Conservation (phyloP, 805 yeast genomes). For the Saturnispora mendoncae region DNA sequence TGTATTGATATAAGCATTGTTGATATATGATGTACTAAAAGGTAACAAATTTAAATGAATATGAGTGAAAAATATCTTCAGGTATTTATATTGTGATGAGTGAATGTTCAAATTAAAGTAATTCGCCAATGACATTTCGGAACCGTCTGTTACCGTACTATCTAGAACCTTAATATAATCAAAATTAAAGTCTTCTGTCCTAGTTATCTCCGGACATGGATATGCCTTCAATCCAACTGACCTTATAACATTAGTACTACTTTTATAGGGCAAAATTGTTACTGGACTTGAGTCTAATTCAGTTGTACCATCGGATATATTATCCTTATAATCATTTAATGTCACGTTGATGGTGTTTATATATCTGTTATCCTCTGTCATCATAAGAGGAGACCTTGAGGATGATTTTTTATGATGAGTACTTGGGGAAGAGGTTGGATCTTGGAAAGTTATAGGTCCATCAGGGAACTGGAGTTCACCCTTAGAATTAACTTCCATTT, state of each 20-base stretch:
- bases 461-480: slow-evolving; percentile 7
- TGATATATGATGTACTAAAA: slow-evolving; percentile 28
- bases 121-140: slow-evolving; percentile 22
- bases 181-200: slow-evolving; percentile 8
- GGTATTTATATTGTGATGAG: slow-evolving; percentile 28
- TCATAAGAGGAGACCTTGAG: background rate
- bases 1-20: slow-evolving; percentile 27
- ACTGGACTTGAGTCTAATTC: background rate
- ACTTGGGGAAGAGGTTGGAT: background rate
- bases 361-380: slow-evolving; percentile 1
- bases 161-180: slow-evolving; percentile 26
- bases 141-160: slow-evolving; percentile 22
- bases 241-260: slow-evolving; percentile 8
- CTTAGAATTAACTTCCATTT: slow-evolving; percentile 9
- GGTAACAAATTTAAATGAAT: slow-evolving; percentile 29
- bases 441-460: background rate
- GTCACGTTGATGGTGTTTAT: slow-evolving; percentile 7
- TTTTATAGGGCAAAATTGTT: slow-evolving; percentile 3
- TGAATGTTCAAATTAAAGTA: slow-evolving; percentile 26
- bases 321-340: slow-evolving; percentile 1
- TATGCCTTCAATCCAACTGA: slow-evolving; percentile 8
- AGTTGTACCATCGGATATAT: background rate
- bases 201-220: slow-evolving; percentile 3
- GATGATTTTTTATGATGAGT: background rate
- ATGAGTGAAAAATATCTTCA: slow-evolving; percentile 28